phyloP scores from a whole-genome alignment of 495 filamentous ascomycete genomes.

The Xylaria venustula region DNA sequence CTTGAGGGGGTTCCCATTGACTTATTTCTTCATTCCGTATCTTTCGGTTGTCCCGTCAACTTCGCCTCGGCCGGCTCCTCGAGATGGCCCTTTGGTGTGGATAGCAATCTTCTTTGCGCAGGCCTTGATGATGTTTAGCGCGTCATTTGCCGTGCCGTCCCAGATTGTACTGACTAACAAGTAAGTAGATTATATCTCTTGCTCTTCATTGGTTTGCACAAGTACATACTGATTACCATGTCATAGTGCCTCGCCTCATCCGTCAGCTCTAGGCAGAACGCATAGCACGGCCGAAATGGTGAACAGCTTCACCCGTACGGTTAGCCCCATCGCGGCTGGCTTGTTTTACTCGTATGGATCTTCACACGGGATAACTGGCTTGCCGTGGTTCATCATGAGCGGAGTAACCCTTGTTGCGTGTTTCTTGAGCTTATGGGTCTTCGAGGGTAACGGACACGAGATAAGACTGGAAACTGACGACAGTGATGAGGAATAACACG shows the following conservation, averaged over 20 bases:
- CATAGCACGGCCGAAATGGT: conserved; percentile 68
- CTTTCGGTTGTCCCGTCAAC: conserved; percentile 60
- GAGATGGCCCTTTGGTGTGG: conserved; percentile 60
- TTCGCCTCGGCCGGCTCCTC: conserved; percentile 49
- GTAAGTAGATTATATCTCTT: conserved; percentile 29
- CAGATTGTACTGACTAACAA: conserved; percentile 69
- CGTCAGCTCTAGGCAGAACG: conserved; percentile 64
- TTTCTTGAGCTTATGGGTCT: conserved; percentile 56
- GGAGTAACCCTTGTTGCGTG: conserved; percentile 54
- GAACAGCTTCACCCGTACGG: conserved; percentile 56
- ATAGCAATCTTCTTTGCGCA: conserved; percentile 57
- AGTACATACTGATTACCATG: background rate
- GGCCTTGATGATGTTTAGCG: conserved; percentile 61
- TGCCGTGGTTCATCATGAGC: conserved; percentile 64
- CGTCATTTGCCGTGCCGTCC: conserved; percentile 66
- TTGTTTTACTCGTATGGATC: conserved; percentile 61
- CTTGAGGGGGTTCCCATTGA: conserved; percentile 61
- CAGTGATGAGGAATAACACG: conserved; percentile 25
- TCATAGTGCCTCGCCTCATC: conserved; percentile 57
- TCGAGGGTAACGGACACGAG: conserved; percentile 62
- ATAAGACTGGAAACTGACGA: conserved; percentile 54
- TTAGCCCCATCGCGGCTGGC: conserved; percentile 63
- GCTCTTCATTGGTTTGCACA: background rate
- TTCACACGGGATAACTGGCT: conserved; percentile 59
- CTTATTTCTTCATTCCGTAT: conserved; percentile 62